phyloP scores from a whole-genome alignment of 345 rosid genomes.

The Citrus inodora region DNA sequence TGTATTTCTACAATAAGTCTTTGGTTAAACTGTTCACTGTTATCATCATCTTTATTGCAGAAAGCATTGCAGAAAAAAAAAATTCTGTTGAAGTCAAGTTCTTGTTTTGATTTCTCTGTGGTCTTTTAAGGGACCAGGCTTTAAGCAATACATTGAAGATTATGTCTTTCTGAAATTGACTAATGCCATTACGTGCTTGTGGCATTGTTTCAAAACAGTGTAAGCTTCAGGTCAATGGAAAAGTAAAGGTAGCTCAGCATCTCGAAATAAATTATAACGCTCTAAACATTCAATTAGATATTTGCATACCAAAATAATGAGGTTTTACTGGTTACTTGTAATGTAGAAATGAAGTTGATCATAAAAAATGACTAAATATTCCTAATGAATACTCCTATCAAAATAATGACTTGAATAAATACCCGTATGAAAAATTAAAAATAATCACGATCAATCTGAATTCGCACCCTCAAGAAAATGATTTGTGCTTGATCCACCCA shows the following conservation, averaged over 20 bases:
- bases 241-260: not conserved
- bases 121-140: not conserved
- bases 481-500: not conserved
- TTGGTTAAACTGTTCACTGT: slow-evolving; percentile 5
- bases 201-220: not conserved
- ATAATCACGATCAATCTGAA: not conserved
- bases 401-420: not conserved
- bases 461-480: not conserved
- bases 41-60: slow-evolving; percentile 13
- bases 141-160: too few species aligned
- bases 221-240: not conserved
- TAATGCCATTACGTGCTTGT: not conserved
- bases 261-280: not conserved
- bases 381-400: not conserved
- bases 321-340: not conserved
- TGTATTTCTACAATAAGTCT: slow-evolving; percentile 25
- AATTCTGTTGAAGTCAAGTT: not conserved
- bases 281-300: not conserved
- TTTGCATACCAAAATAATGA: not conserved
- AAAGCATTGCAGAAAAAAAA: not conserved
- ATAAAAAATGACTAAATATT: not conserved
- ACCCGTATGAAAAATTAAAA: not conserved
- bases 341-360: not conserved
- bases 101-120: not conserved
- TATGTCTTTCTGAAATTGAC: not conserved